phyloP scores from a whole-genome alignment of 805 yeast species.

The Zygoascus bituminiphila region DNA sequence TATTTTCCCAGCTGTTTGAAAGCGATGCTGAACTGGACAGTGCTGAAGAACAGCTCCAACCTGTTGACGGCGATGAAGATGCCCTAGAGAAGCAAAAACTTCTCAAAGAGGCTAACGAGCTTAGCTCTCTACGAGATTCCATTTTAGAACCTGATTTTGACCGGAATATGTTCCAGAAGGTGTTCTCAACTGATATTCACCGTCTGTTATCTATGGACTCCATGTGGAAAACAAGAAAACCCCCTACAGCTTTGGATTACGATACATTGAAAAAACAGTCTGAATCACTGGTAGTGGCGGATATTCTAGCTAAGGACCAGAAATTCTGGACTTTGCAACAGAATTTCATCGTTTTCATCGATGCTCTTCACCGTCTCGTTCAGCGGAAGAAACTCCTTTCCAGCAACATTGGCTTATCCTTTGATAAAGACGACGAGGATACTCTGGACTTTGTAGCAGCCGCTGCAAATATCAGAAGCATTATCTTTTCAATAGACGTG shows the following conservation, averaged over 20 bases:
- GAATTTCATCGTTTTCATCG: conserved; percentile 50
- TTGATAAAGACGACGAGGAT: conserved; percentile 94
- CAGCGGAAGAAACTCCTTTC: conserved; percentile 33
- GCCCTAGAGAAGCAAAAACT: conserved; percentile 30
- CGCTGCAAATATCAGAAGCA: conserved; percentile 70
- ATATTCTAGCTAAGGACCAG: conserved; percentile 32
- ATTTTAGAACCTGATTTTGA: conserved; percentile 30
- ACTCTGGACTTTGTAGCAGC: conserved; percentile 83
- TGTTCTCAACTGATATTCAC: conserved; percentile 71
- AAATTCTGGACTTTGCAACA: conserved; percentile 55
- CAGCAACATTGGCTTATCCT: conserved; percentile 37
- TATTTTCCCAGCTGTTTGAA: conserved; percentile 70
- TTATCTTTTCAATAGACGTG: conserved; percentile 57
- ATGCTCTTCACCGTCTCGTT: conserved; percentile 43
- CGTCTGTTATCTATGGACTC: conserved; percentile 62
- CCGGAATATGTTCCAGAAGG: conserved; percentile 29
- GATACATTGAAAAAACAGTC: conserved; percentile 17
- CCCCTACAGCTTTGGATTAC: conserved; percentile 56
- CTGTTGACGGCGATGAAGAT: conserved; percentile 49
- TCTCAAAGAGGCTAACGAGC: conserved; percentile 30
- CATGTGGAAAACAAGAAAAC: conserved; percentile 64
- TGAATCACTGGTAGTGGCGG: conserved; percentile 12
- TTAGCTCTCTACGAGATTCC: conserved; percentile 24
- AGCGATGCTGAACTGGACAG: conserved; percentile 59
- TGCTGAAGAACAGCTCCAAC: conserved; percentile 55